Evolutionary conservation across 192 early-diverging fungal species (phyloP), one percentile per base, ranked within the genome.

Genomic region (Irineochytrium annulatum): DNA sequence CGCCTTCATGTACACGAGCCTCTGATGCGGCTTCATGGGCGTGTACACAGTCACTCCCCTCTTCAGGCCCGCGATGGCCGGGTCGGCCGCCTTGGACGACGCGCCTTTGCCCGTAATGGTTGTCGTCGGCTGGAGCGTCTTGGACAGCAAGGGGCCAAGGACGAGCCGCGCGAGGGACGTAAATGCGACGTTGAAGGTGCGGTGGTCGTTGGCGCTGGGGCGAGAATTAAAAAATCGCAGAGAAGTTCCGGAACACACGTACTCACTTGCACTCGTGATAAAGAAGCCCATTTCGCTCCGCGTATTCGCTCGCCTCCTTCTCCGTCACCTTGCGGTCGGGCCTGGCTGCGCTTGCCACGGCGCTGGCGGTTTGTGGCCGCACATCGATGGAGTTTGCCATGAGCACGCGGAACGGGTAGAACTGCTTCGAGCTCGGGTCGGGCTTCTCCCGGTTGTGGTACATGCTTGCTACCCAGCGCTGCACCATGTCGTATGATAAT

Each of bases 251-350:
- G 11, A 41, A 13, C 37, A 13, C 37, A 41, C n/a, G 22, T 19
- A 35, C 62, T 13, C 4, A 64, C 62, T 33, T 64, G 62, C 62
- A 57, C 34, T 64, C 62, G 34, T 58, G 43, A 44, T 65, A 59
- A 14, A 52, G 37, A 27, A 58, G 44, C 8, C 48, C 37, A 45
- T 65, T 17, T 33, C 28, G 20, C 17, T 28, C 27, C 11, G 56
- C 56, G 52, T 51, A 65, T 14, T 16, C 13, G 1, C 11, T 31
- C 19, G 26, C 43, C 35, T 65, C 56, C 16, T 57, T 45, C 27
- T 52, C 30, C 28, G 30, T 31, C 0, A 58, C 22, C 46, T 49
- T 49, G 13, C 46, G 13, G 8, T 41, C 37, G 6, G 17, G 17
- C 24, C 6, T 22, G 13, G 8, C 24, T 5, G 46, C 24, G n/a